Base-by-base conservation (phyloP, 2,329 filamentous ascomycete species). In the Geosmithia putterillii region DNA sequence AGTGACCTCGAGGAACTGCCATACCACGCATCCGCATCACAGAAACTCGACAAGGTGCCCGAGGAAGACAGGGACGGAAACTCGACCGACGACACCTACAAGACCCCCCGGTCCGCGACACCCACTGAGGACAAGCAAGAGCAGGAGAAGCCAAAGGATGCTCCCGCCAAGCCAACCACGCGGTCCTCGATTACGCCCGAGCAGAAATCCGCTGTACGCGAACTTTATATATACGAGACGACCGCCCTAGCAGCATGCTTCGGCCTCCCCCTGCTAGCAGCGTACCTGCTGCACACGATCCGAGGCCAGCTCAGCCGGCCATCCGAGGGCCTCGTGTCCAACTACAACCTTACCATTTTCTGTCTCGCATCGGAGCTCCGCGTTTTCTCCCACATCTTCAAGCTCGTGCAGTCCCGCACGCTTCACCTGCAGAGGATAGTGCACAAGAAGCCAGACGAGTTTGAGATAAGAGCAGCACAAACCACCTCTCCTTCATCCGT, bases 341-440 rank as follows among this genome's bases (percentile, higher is more conserved):
- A 95, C 60, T 94, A 90, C 64, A 95, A 95, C 59, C 70, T 96
- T 44, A 88, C 83, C 12, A 86, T 96, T 42, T 96, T 95, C 60
- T 69, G 95, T 3, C 72, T 95, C 17, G 86, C 84, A 1, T 85
- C 90, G 3, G 90, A 96, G 62, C 69, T 95, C 22, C 81, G 86
- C 3, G 90, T 90, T 0, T 66, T 88, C 41, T 78, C 85, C 1
- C 89, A 95, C 56, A 65, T 94, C 21, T 76, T 95, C 48, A 86
- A 81, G 56, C 74, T 95, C 53, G 73, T 94, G 4, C 81, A 87
- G 53, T 74, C 78, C 14, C 77, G 86, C 28, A 95, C 88, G 2
- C 66, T 94, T 8, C 80, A 89, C 54, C 71, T 95, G 1, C 89
- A 96, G 59, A 77, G 80, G 14, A 65, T 87, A 6, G 83, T 89